Base-by-base conservation (phyloP, 176 grass and related monocot species). In the Carex myosuroides region DNA sequence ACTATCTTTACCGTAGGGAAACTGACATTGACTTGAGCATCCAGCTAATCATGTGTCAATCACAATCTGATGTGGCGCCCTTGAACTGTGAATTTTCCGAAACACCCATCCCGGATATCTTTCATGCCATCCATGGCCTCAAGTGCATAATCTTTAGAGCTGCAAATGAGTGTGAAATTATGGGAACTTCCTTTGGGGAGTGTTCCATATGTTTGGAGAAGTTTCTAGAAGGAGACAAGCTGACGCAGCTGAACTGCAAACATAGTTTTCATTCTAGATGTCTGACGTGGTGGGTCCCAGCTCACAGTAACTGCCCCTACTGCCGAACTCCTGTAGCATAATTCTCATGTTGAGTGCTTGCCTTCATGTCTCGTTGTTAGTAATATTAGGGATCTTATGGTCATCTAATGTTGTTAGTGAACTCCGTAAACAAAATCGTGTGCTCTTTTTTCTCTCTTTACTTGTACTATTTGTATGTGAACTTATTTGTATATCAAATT, bases 181-280 rank as follows among this genome's bases (percentile, higher is more conserved):
- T 2, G 1, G 74, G 2, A 26, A 54, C 24, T 55, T 18, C 81
- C 67, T 83, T 65, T 33, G 42, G 53, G 0, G 93, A 96, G 67
- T 96, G 93, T 12, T 89, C 86, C 17, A 96, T 96, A 79, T 96
- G 93, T 79, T 79, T 96, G 46, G 91, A 96, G 81, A 79, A 79
- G 48, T 93, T 89, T 21, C 13, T 70, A 0, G 85, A 64, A 16
- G 69, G 13, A 7, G 87, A 85, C 0, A 83, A 88, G 3, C 76
- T 93, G 66, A 83, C 81, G 0, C 85, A 85, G 79, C 91, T 96
- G 55, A 81, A 22, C 11, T 96, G 93, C 83, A 86, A 88, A 64
- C 93, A 96, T 58, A 53, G 87, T 53, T 96, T 96, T 71, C 93
- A 91, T 84, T 91, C 89, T 4, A 70, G 11, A 2, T 96, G 93